Conservation (phyloP, 1,284 basidiomycete species). For the Malassezia sympodialis region DNA sequence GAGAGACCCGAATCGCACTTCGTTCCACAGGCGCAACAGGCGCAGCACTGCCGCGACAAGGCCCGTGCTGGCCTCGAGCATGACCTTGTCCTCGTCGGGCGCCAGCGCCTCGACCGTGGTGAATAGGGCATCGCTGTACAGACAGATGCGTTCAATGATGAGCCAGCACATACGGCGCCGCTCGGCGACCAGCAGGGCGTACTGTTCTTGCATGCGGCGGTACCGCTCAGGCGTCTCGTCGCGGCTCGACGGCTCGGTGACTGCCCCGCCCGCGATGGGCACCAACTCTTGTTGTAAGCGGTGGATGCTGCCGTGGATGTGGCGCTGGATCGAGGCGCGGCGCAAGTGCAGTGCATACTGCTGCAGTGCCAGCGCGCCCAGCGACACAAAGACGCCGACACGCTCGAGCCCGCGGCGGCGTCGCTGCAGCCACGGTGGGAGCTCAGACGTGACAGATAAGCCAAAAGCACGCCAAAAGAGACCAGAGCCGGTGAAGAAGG, state of each 20-base stretch:
- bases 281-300: slow-evolving; percentile 11
- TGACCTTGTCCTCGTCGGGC: slow-evolving; percentile 26
- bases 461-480: slow-evolving; percentile 34
- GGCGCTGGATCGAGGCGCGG: background rate
- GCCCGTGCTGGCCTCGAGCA: slow-evolving; percentile 24
- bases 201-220: background rate
- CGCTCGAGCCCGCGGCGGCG: slow-evolving; percentile 29
- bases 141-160: slow-evolving; percentile 10
- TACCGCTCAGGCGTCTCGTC: background rate
- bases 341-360: background rate
- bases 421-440: slow-evolving; percentile 15
- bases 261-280: background rate
- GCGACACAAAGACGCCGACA: slow-evolving; percentile 26
- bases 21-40: slow-evolving; percentile 19
- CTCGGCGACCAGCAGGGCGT: background rate
- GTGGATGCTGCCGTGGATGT: background rate
- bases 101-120: slow-evolving; percentile 23
- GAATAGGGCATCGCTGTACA: slow-evolving; percentile 23
- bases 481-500: slow-evolving; percentile 25
- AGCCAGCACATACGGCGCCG: slow-evolving; percentile 15
- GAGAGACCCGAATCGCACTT: slow-evolving; percentile 9
- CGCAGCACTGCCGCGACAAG: slow-evolving; percentile 22
- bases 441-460: slow-evolving; percentile 11
- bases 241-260: background rate
- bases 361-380: slow-evolving; percentile 22